These are phyloP conservation scores for Phaeosphaeriaceae sp. DNA, from an alignment of 2,329 filamentous ascomycete genomes.

Conservation along the genomic window DNA sequence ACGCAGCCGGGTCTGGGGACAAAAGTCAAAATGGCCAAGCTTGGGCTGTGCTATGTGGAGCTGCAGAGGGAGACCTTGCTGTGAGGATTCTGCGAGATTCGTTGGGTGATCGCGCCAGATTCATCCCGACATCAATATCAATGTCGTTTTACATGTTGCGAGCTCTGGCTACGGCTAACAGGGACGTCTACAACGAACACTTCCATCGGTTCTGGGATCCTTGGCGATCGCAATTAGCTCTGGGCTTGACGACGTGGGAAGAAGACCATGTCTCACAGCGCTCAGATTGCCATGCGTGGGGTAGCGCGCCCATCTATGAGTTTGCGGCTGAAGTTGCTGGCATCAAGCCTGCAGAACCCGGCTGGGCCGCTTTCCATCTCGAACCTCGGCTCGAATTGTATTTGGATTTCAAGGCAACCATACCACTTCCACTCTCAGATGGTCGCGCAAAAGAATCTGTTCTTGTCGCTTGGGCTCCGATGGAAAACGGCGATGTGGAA, in stretches of 20 bases:
- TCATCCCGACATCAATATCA: conserved; percentile 34
- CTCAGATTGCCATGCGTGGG: conserved; percentile 56
- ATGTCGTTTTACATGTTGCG: conserved; percentile 54
- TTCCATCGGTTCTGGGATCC: conserved; percentile 43
- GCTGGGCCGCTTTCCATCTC: conserved; percentile 29
- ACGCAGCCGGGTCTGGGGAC: no score
- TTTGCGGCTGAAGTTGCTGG: conserved; percentile 49
- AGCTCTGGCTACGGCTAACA: conserved; percentile 44
- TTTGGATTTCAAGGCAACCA: conserved; percentile 24
- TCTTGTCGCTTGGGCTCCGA: neutral
- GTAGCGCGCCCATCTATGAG: conserved; percentile 53
- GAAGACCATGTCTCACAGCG: conserved; percentile 53
- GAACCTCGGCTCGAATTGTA: conserved; percentile 35
- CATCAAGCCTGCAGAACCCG: conserved; percentile 19
- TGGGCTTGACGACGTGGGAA: conserved; percentile 51
- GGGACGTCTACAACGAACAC: conserved; percentile 38
- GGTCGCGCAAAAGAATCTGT: neutral
- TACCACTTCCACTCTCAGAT: conserved; percentile 18
- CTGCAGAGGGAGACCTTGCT: conserved; percentile 21
- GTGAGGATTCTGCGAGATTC: neutral
- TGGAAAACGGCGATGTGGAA: no score
- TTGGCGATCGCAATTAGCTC: conserved; percentile 47
- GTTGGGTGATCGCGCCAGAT: conserved; percentile 7
- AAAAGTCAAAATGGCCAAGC: conserved; percentile 51
- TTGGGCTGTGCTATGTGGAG: conserved; percentile 42